These are phyloP conservation scores for Sordariomycetes sp. DNA, from an alignment of 2,329 filamentous ascomycete species.

Conservation along the genomic window DNA sequence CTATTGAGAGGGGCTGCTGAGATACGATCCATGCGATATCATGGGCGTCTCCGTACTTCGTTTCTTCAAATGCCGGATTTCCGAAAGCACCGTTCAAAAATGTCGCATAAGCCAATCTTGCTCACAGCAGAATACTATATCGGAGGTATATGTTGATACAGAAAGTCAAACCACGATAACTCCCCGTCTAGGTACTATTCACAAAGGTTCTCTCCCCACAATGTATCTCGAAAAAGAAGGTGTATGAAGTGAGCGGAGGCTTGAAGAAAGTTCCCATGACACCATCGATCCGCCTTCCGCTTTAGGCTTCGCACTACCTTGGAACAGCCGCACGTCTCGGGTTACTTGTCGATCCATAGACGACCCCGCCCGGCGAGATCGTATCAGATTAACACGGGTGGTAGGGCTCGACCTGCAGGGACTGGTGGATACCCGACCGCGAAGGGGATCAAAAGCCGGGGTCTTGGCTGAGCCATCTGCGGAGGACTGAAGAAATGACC, in stretches of 20 bases:
- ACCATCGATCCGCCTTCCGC: background rate
- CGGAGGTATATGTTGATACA: background rate
- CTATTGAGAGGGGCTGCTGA: no score
- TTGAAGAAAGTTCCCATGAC: background rate
- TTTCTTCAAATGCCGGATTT: no score
- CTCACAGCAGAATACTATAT: background rate
- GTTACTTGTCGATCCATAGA: background rate
- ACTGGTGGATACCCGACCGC: no score
- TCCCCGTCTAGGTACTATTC: background rate
- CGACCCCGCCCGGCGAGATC: background rate
- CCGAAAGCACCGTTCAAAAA: no score
- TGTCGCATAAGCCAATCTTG: background rate
- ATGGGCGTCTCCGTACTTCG: no score
- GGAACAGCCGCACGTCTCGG: background rate
- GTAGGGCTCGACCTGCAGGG: background rate
- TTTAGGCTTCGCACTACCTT: background rate
- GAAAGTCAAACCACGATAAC: background rate
- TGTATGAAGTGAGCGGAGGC: background rate
- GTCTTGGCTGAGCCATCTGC: no score
- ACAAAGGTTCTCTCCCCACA: background rate
- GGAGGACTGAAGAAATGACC: no score
- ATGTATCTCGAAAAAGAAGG: background rate
- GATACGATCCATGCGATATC: no score
- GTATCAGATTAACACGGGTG: background rate
- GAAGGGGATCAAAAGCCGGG: no score